A percentile compares a stretch with the other conserved stretches of the same genome.
phyloP scores from a whole-genome alignment of 805 yeast species.

The Huiozyma sinensis region DNA sequence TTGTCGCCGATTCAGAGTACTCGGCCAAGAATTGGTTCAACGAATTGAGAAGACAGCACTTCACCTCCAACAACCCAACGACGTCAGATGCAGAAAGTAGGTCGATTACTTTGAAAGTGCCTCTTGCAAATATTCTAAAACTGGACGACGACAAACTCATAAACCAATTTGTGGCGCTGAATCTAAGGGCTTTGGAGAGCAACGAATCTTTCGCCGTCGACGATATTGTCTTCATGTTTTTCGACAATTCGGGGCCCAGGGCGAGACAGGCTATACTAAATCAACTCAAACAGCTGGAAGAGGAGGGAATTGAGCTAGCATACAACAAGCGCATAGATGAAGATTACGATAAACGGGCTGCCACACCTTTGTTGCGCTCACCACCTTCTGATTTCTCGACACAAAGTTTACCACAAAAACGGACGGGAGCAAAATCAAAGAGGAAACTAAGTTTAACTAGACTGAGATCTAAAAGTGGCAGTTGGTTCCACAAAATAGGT shows the following conservation, averaged over 20 bases:
- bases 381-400: neutral
- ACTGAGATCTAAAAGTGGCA: conserved; percentile 6
- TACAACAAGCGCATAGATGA: conserved; percentile 1
- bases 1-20: conserved; percentile 61
- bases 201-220: conserved; percentile 47
- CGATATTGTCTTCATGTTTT: conserved; percentile 60
- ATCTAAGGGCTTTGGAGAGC: conserved; percentile 51
- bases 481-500: conserved; percentile 1
- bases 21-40: conserved; percentile 78
- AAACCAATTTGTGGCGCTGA: conserved; percentile 45
- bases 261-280: conserved; percentile 33
- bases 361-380: neutral
- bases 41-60: conserved; percentile 61
- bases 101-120: conserved; percentile 69
- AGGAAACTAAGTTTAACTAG: conserved; percentile 2
- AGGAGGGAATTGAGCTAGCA: conserved; percentile 2
- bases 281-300: conserved; percentile 12
- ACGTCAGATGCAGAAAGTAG: conserved; percentile 34
- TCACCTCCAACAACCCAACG: conserved; percentile 49
- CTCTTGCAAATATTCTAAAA: conserved; percentile 55
- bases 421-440: neutral
- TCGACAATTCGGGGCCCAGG: conserved; percentile 34
- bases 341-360: neutral
- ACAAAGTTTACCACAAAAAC: neutral
- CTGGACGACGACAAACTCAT: conserved; percentile 46